Percentiles rank a stretch among this genome's conserved stretches.
Conservation (phyloP, 2,329 filamentous ascomycete species). For the Arthrocladium fulminans region DNA sequence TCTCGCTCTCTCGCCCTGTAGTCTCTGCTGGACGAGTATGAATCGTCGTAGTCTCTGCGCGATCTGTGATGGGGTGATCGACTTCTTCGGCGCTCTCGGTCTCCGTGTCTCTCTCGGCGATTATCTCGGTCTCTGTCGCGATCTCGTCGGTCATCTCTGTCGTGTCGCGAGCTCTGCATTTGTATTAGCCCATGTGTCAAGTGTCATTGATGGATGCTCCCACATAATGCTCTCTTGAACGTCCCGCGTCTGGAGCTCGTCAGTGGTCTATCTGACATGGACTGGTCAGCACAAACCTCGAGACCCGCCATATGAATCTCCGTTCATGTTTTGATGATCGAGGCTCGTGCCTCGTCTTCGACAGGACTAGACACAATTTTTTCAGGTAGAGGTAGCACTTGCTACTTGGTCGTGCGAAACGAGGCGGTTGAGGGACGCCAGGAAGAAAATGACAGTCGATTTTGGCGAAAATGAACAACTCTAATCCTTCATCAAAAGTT, state of each 20-base stretch:
- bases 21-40: slow-evolving; percentile 85
- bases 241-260: slow-evolving; percentile 40
- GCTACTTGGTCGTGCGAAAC: too few species aligned
- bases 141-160: slow-evolving; percentile 36
- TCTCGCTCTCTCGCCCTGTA: slow-evolving; percentile 90
- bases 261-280: slow-evolving; percentile 20
- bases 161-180: slow-evolving; percentile 38
- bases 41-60: slow-evolving; percentile 66
- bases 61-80: slow-evolving; percentile 73
- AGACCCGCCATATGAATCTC: slow-evolving; percentile 4
- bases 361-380: too few species aligned
- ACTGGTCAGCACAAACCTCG: background rate
- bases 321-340: slow-evolving; percentile 3
- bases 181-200: slow-evolving; percentile 25
- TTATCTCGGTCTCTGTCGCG: slow-evolving; percentile 26
- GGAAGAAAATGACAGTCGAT: too few species aligned
- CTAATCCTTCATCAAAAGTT: too few species aligned
- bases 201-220: slow-evolving; percentile 18
- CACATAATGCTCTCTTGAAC: slow-evolving; percentile 48
- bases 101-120: slow-evolving; percentile 37
- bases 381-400: too few species aligned
- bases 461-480: too few species aligned
- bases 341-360: background rate
- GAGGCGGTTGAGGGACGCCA: too few species aligned
- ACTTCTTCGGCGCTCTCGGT: slow-evolving; percentile 62